Conservation (phyloP, 1,284 basidiomycete species). For the Cutaneotrichosporon daszewskae region DNA sequence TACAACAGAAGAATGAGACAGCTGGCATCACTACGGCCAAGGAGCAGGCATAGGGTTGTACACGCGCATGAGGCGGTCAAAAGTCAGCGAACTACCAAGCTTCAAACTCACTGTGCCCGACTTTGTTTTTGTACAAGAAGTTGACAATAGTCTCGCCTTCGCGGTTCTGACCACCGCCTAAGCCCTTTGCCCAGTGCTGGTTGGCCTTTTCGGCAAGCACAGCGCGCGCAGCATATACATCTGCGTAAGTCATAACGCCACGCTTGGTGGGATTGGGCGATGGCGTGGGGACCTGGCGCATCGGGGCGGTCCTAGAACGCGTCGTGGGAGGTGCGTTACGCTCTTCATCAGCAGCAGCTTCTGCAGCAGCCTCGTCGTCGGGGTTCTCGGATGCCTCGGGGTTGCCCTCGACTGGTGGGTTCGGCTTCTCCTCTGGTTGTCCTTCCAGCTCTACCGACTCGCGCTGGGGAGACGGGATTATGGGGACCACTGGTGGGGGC, state of each 20-base stretch:
- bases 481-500: conserved; percentile 18
- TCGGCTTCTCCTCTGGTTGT: neutral
- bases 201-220: conserved; percentile 44
- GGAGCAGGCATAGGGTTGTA: conserved; percentile 29
- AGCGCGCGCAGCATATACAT: conserved; percentile 35
- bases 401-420: neutral
- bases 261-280: conserved; percentile 20
- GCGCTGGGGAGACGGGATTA: conserved; percentile 9
- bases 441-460: neutral
- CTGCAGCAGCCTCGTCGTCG: neutral
- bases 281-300: conserved; percentile 23
- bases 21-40: conserved; percentile 1
- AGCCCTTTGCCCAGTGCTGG: conserved; percentile 43
- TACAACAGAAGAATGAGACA: neutral
- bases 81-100: neutral
- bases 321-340: conserved; percentile 33
- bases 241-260: conserved; percentile 41
- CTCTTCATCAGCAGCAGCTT: conserved; percentile 2
- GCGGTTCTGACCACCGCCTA: conserved; percentile 45
- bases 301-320: conserved; percentile 36
- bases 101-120: conserved; percentile 39
- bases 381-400: neutral
- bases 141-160: conserved; percentile 45
- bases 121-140: conserved; percentile 47
- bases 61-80: conserved; percentile 38